phyloP scores from a whole-genome alignment of 768 basidiomycete genomes.

The Leccinum sublutescens region DNA sequence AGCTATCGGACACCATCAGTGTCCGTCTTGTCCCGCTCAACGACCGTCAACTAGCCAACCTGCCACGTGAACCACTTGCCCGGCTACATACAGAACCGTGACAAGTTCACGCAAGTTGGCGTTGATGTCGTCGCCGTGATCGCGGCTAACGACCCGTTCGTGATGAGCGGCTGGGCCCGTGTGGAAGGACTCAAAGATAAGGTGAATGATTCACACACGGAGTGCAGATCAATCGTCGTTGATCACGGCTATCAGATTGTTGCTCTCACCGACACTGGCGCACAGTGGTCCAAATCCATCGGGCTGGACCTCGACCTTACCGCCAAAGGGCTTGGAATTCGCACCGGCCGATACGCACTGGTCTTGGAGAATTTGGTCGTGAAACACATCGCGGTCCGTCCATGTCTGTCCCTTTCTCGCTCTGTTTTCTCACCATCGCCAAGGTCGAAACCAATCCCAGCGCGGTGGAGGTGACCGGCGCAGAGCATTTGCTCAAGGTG shows the following conservation, averaged over 20 bases:
- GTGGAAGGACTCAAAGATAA: constrained; percentile 65
- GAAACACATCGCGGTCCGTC: constrained; percentile 57
- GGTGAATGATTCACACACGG: constrained; percentile 39
- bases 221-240: not conserved
- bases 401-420: not conserved
- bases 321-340: constrained; percentile 49
- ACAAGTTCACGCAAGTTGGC: constrained; percentile 51
- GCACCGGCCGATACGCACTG: constrained; percentile 62
- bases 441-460: constrained; percentile 16
- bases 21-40: not conserved
- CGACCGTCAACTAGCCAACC: constrained; percentile 31
- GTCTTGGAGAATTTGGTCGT: constrained; percentile 71
- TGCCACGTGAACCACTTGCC: constrained; percentile 46
- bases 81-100: constrained; percentile 44
- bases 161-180: constrained; percentile 61
- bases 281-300: constrained; percentile 54
- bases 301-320: constrained; percentile 56
- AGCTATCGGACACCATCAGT: constrained; percentile 21
- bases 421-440: not conserved
- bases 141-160: constrained; percentile 59
- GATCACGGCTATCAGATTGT: constrained; percentile 44
- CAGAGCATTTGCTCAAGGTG: constrained; percentile 12
- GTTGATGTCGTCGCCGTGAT: constrained; percentile 52
- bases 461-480: constrained; percentile 10
- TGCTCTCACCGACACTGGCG: constrained; percentile 53